phyloP scores from a whole-genome alignment of 2,329 filamentous ascomycete genomes.

The Cryphonectria japonica region DNA sequence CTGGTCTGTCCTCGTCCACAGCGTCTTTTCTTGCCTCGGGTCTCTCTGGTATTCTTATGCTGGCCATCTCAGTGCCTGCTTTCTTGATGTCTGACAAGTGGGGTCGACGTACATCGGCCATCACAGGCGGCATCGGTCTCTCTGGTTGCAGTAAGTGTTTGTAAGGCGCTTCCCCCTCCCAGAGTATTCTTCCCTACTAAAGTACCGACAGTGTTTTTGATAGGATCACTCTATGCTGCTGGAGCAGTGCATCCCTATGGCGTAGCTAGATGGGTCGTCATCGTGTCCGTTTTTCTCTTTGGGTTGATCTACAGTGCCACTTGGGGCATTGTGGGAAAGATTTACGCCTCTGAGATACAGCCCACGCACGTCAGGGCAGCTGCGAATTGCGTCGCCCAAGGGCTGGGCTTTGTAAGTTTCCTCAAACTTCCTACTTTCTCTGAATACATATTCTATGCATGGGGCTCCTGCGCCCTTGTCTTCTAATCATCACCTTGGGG shows the following conservation, averaged over 20 bases:
- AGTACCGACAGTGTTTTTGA: conserved; percentile 48
- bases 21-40: conserved; percentile 65
- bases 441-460: not conserved
- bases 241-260: conserved; percentile 46
- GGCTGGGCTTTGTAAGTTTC: conserved; percentile 35
- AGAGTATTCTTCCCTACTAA: not conserved
- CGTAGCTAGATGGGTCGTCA: conserved; percentile 52
- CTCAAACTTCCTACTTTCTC: not conserved
- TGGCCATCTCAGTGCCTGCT: conserved; percentile 60
- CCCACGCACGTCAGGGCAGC: conserved; percentile 57
- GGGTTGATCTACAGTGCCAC: conserved; percentile 50
- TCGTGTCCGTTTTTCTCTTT: conserved; percentile 54
- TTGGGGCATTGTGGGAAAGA: conserved; percentile 59
- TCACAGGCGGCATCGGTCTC: conserved; percentile 56
- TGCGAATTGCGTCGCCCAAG: conserved; percentile 55
- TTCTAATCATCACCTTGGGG: not conserved
- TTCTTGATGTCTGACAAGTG: conserved; percentile 60
- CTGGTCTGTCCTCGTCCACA: conserved; percentile 57
- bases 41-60: conserved; percentile 61
- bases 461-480: not conserved
- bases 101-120: conserved; percentile 57
- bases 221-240: conserved; percentile 56
- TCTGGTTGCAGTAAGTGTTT: conserved; percentile 42
- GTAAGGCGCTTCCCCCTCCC: too few species aligned
- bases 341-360: conserved; percentile 64